Evolutionary conservation across 352 stramenopile species (phyloP).

Genomic region (Globisporangium irregulare): DNA sequence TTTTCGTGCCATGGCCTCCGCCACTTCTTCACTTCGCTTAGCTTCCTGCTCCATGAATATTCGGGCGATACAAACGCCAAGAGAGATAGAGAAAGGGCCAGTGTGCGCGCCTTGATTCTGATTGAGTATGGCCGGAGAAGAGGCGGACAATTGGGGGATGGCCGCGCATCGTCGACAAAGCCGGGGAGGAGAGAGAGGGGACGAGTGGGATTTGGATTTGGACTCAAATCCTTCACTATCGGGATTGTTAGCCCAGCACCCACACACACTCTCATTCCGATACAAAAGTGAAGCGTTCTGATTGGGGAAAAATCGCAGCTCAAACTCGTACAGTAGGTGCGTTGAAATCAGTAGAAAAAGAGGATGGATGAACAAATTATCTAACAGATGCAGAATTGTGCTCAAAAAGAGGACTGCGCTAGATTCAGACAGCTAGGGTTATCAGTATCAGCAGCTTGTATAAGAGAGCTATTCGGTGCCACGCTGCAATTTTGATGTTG

Average conservation of each 20-base stretch:
- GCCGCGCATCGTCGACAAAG: slow-evolving; percentile 1
- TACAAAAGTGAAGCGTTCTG: not conserved
- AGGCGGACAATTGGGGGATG: slow-evolving; percentile 4
- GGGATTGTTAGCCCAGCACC: not conserved
- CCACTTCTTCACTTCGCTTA: not conserved
- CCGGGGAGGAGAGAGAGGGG: not conserved
- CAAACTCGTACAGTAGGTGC: too few species aligned
- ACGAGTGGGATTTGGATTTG: not conserved
- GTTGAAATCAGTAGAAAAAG: not conserved
- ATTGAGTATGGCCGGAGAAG: slow-evolving; percentile 9
- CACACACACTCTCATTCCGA: not conserved
- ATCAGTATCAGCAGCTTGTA: not conserved
- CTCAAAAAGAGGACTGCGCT: too few species aligned
- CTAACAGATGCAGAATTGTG: too few species aligned
- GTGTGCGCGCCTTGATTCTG: slow-evolving; percentile 4
- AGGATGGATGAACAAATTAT: too few species aligned
- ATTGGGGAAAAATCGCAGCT: not conserved
- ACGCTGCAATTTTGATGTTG: not conserved
- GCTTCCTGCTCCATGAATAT: slow-evolving; percentile 3
- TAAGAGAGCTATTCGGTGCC: not conserved
- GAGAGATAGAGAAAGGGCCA: slow-evolving; percentile 10
- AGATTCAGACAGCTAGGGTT: not conserved
- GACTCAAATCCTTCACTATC: not conserved
- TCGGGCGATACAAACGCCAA: slow-evolving; percentile 9
- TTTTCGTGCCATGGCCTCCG: not conserved